phyloP scores from a whole-genome alignment of 2,329 filamentous ascomycete species.

The Scolecobasidium constrictum region DNA sequence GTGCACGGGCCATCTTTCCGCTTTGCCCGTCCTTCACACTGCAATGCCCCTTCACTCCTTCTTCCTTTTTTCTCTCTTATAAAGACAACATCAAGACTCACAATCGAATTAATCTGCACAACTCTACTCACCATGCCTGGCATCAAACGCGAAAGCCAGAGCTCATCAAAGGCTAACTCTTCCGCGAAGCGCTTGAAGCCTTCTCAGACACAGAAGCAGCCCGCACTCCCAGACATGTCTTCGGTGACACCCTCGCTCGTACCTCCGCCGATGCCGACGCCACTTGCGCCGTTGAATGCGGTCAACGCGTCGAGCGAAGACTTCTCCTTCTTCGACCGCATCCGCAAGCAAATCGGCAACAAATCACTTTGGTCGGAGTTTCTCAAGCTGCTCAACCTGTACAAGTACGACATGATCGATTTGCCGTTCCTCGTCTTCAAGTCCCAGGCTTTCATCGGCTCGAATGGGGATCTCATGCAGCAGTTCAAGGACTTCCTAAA shows the following conservation, averaged over 20 bases:
- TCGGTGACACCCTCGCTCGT: conserved; percentile 77
- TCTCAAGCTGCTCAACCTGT: conserved; percentile 91
- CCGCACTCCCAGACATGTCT: conserved; percentile 44
- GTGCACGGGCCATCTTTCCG: too few species aligned
- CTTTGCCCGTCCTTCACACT: too few species aligned
- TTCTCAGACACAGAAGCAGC: conserved; percentile 48
- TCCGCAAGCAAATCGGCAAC: conserved; percentile 93
- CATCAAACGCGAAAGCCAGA: too few species aligned
- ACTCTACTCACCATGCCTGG: too few species aligned
- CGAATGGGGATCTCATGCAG: conserved; percentile 76
- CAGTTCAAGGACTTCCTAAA: conserved; percentile 82
- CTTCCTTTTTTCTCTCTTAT: too few species aligned
- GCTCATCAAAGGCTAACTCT: neutral
- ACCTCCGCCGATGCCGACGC: conserved; percentile 68
- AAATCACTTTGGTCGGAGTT: conserved; percentile 92
- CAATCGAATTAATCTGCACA: too few species aligned
- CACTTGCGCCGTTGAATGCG: conserved; percentile 49
- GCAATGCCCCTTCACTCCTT: too few species aligned
- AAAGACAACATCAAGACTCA: too few species aligned
- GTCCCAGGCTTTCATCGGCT: conserved; percentile 74
- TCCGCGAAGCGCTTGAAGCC: conserved; percentile 53
- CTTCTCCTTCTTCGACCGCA: conserved; percentile 87
- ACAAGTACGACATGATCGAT: conserved; percentile 85
- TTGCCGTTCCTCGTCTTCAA: conserved; percentile 72
- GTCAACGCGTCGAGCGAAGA: conserved; percentile 68